Evolutionary conservation across 2,329 filamentous ascomycete species (phyloP).

Genomic region (Tolypocladium amazonense): DNA sequence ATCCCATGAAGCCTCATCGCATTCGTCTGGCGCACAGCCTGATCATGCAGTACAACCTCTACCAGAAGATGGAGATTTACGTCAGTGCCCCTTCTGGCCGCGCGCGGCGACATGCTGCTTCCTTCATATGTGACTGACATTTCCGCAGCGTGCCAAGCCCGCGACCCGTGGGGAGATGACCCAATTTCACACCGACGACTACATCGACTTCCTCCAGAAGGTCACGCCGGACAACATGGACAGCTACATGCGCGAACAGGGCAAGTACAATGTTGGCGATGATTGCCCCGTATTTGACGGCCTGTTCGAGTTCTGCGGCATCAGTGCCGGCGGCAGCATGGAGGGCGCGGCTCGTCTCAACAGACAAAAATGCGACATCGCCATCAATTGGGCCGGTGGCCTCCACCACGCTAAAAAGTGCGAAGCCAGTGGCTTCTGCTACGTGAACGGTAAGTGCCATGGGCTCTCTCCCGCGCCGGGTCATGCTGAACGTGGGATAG

Average conservation of each 20-base stretch:
- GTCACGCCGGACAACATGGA: constrained; percentile 99
- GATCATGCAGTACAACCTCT: constrained; percentile 91
- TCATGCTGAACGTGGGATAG: constrained; percentile 29
- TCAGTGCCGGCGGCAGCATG: constrained; percentile 89
- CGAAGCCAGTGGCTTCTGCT: constrained; percentile 95
- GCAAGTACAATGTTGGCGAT: constrained; percentile 88
- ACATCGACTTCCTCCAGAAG: constrained; percentile 88
- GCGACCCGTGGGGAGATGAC: constrained; percentile 84
- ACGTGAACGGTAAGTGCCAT: constrained; percentile 69
- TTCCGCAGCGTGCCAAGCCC: constrained; percentile 62
- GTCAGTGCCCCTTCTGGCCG: constrained; percentile 43
- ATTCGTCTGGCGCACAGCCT: constrained; percentile 91
- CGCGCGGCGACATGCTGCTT: neutral
- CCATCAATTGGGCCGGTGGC: constrained; percentile 96
- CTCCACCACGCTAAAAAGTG: constrained; percentile 96
- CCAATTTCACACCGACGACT: constrained; percentile 90
- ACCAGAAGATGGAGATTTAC: constrained; percentile 95
- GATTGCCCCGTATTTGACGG: constrained; percentile 98
- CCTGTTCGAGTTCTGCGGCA: constrained; percentile 91
- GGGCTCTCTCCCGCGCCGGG: too few relatives aligned
- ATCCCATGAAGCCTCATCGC: constrained; percentile 98
- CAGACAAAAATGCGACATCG: constrained; percentile 87
- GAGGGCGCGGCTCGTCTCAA: constrained; percentile 86
- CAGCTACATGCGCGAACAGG: constrained; percentile 78
- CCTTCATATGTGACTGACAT: neutral